A percentile compares a stretch with the other conserved stretches of the same genome.
These are phyloP conservation scores for Chlorella sp. DNA, from an alignment of 139 green algal species.

Conservation along the genomic window DNA sequence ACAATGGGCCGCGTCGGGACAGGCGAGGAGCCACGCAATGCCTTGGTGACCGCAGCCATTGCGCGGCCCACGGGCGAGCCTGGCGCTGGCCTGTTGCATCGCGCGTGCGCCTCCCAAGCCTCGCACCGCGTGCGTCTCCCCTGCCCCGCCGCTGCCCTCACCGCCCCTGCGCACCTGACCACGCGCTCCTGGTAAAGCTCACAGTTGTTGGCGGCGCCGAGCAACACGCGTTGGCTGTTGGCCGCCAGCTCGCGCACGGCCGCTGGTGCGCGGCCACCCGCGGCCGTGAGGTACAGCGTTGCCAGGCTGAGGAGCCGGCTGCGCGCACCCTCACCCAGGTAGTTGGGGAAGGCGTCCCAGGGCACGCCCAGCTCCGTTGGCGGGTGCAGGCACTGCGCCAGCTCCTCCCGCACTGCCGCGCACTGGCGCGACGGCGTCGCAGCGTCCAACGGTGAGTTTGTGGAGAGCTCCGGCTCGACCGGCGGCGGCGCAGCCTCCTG, in stretches of 20 bases:
- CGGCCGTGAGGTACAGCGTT: conserved; percentile 24
- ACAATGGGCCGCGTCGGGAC: neutral
- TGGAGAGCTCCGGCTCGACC: neutral
- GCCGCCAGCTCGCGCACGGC: conserved; percentile 18
- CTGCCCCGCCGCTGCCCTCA: neutral
- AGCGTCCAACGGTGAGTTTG: no score
- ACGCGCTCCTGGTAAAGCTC: conserved; percentile 44
- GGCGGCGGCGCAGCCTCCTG: neutral
- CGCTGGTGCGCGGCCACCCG: neutral
- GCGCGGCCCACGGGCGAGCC: no score
- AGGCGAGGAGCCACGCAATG: no score
- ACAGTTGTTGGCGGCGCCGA: conserved; percentile 29
- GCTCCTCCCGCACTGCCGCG: neutral
- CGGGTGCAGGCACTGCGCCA: neutral
- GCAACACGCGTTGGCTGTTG: conserved; percentile 34
- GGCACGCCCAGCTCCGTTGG: neutral
- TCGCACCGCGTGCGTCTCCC: no score
- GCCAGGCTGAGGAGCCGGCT: conserved; percentile 23
- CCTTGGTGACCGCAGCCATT: no score
- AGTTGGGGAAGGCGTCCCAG: conserved; percentile 35
- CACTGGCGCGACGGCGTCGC: conserved; percentile 4
- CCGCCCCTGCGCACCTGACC: neutral
- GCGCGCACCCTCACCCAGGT: conserved; percentile 26
- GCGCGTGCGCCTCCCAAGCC: no score
- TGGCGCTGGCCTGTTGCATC: no score